Base-by-base conservation (phyloP, 164 flowering plant genomes). In the Nelumbo lutea region DNA sequence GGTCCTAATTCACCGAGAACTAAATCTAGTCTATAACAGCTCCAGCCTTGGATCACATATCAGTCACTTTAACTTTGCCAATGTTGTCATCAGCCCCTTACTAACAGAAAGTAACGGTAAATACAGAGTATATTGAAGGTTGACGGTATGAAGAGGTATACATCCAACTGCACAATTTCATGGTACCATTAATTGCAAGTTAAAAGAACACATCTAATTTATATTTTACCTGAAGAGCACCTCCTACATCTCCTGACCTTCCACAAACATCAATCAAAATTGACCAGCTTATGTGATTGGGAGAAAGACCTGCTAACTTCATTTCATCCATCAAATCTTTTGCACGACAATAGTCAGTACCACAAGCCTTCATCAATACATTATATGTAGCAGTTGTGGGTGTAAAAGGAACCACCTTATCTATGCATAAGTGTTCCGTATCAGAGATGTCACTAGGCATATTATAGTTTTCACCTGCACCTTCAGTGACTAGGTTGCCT, bases 361-460 rank as follows among this genome's bases (percentile, higher is more conserved):
- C 94, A 66, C 97, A 93, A 44, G 97, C 97, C 82, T 89, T 93
- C 90, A 93, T 83, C 79, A 93, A 72, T 78, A 83, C 91, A 75
- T 93, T 89, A 70, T 89, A 93, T 56, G 98, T 91, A 6, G 94
- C 74, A 61, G 83, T 81, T 42, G 92, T 85, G 62, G 98, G 96
- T 64, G 55, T 75, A 70, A 91, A 91, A 15, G 84, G 76, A 72
- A 85, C 73, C 42, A 52, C 80, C 80, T 71, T 78, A 44, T 82
- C 55, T 59, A 75, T 69, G 71, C 53, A 79, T 66, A 74, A 60
- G 56, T 65, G 64, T 38, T 62, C 67, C 52, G 81, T 74, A 59
- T 66, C 69, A 72, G 83, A 64, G 15, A 5, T 43, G 53, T 9
- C 11, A 62, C 72, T 63, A 59, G 75, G 72, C 56, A 65, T n/a